Base-by-base conservation (phyloP, 1,139 yeast genomes). In the Suhomyces wounanorum region DNA sequence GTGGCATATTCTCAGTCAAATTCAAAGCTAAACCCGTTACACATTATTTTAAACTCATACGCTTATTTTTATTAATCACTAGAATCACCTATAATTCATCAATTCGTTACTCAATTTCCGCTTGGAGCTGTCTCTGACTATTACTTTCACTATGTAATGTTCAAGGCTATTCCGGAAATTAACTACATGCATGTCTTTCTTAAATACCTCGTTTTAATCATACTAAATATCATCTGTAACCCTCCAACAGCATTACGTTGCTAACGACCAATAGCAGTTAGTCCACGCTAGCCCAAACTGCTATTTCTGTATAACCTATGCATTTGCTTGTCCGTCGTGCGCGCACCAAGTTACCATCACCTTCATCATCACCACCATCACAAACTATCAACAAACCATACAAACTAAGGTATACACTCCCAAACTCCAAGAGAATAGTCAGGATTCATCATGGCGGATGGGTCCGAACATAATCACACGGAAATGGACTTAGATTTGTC, bases 351-450 rank as follows among this genome's bases (percentile, higher is more conserved):
- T 11, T 21, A 18, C 10, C 44, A 30, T 41, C 44, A 31, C n/a
- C 44, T 28, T 13, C 38, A 17, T 25, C 44, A 42, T 14, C 42
- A 30, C 21, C 37, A 17, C 23, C 23, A 44, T 26, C 42, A 40
- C 42, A 8, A 40, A 26, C 30, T 40, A 26, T 40, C 45, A 46
- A 25, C 45, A 49, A 31, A 44, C 21, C 44, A 18, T 11, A 30
- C 28, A 17, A 17, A 36, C 45, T 30, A 26, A 51, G 16, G 30
- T 23, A 10, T 38, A 25, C 42, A 41, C 39, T 14, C 26, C 37
- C 44, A 48, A 52, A 52, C 54, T 54, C 54, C 58, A 56, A 54
- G 18, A 23, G 50, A 55, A 52, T 13, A 33, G 18, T 17, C 37
- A 40, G 41, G 51, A 49, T 54, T 52, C 55, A 53, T 36, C 48